Conservation (phyloP, 768 basidiomycete genomes). For the Daedaleopsis sinensis region DNA sequence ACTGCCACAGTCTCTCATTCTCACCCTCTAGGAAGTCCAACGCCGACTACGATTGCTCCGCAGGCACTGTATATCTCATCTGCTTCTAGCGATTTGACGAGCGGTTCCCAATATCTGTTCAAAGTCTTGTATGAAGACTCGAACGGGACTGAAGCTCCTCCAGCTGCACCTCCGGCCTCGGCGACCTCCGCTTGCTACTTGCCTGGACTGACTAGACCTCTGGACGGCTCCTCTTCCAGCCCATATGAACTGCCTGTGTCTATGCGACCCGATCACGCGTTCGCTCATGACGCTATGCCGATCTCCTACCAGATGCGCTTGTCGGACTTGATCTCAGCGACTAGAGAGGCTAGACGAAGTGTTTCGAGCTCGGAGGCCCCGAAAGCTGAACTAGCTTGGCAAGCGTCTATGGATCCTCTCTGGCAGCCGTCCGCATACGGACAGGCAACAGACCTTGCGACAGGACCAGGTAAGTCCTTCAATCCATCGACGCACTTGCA, state of each 20-base stretch:
- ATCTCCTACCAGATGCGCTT: constrained; percentile 21
- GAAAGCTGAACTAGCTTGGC: background rate
- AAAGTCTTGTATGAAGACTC: background rate
- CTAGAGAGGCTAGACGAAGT: constrained; percentile 12
- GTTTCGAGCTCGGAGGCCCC: background rate
- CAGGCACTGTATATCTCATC: background rate
- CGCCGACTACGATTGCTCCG: background rate
- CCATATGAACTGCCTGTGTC: background rate
- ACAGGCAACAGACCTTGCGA: too few species aligned
- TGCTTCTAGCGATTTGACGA: background rate
- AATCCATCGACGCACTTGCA: too few species aligned
- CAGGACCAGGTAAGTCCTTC: too few species aligned
- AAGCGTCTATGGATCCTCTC: background rate
- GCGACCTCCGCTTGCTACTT: background rate
- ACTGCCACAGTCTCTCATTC: background rate
- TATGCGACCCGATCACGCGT: background rate
- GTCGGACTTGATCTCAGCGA: constrained; percentile 17
- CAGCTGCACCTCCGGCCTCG: constrained; percentile 7
- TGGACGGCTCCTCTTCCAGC: background rate
- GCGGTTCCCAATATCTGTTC: constrained; percentile 3
- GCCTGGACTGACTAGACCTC: background rate
- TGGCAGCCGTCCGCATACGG: background rate
- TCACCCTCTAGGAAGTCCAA: background rate
- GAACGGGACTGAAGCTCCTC: background rate
- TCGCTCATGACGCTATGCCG: constrained; percentile 4